A percentile compares a stretch with the other conserved stretches of the same genome.
phyloP scores from a whole-genome alignment of 306 rosid genomes.

The Rubus idaeus region DNA sequence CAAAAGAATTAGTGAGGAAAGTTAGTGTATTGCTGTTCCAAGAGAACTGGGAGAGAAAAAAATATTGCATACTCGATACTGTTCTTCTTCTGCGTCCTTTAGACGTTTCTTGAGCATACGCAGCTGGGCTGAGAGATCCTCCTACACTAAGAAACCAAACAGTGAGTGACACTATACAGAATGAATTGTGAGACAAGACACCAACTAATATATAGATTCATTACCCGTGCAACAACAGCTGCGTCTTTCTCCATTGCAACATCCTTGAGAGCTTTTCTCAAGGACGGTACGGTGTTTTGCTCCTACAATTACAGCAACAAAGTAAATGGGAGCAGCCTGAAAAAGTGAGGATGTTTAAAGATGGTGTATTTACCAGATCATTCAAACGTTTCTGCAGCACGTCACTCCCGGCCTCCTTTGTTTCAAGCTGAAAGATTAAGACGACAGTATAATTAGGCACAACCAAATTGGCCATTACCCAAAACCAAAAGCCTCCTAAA shows the following conservation, averaged over 20 bases:
- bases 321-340: neutral
- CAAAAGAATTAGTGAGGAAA: conserved; percentile 39
- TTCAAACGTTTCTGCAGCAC: conserved; percentile 59
- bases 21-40: neutral
- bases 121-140: conserved; percentile 87
- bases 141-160: conserved; percentile 49
- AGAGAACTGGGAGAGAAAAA: conserved; percentile 12
- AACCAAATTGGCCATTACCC: neutral
- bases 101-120: conserved; percentile 77
- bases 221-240: conserved; percentile 85
- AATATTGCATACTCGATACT: conserved; percentile 72
- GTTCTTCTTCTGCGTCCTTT: conserved; percentile 94
- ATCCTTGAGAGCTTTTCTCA: conserved; percentile 85
- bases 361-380: conserved; percentile 56
- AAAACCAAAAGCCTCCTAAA: neutral
- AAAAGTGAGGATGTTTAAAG: neutral
- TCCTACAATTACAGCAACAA: conserved; percentile 48
- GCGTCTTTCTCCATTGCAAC: conserved; percentile 99
- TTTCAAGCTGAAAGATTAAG: conserved; percentile 62
- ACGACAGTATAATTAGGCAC: conserved; percentile 24
- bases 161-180: conserved; percentile 10
- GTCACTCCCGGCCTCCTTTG: conserved; percentile 53
- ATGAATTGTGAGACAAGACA: conserved; percentile 6
- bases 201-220: conserved; percentile 8
- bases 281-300: conserved; percentile 69